Evolutionary conservation across 768 basidiomycete genomes (phyloP).

Genomic region (Lentinula lateritia): DNA sequence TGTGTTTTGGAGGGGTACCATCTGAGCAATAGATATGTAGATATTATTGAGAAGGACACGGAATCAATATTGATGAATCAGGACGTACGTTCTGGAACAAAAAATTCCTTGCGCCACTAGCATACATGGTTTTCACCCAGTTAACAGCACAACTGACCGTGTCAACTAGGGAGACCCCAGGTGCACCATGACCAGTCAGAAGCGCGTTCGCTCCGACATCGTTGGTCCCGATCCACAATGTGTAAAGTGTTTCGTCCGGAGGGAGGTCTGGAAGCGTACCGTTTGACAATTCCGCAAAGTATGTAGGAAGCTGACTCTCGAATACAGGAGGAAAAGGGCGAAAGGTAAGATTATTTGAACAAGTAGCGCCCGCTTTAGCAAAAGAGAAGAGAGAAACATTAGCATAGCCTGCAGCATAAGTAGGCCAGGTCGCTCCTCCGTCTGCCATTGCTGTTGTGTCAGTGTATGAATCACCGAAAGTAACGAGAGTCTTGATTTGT

Average conservation of each 20-base stretch:
- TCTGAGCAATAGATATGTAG: constrained; percentile 16
- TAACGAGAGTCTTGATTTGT: constrained; percentile 39
- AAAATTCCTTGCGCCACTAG: constrained; percentile 42
- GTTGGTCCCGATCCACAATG: constrained; percentile 66
- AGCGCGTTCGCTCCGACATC: constrained; percentile 27
- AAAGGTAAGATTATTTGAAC: constrained; percentile 57
- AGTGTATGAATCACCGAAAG: constrained; percentile 47
- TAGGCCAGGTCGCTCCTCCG: constrained; percentile 35
- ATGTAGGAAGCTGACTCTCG: constrained; percentile 51
- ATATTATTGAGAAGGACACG: not conserved
- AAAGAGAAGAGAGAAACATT: constrained; percentile 42
- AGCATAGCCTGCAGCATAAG: constrained; percentile 36
- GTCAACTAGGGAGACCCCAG: constrained; percentile 33
- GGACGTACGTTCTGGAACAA: constrained; percentile 43
- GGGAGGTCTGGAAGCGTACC: constrained; percentile 29
- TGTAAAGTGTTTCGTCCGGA: constrained; percentile 49
- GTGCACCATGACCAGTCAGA: constrained; percentile 8
- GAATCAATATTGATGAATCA: not conserved
- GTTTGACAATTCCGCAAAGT: constrained; percentile 37
- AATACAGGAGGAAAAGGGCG: constrained; percentile 55
- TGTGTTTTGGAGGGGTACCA: constrained; percentile 35
- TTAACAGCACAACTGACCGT: constrained; percentile 34
- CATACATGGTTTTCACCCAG: constrained; percentile 35
- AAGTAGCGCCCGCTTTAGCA: constrained; percentile 59
- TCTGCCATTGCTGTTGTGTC: constrained; percentile 25